These are phyloP conservation scores for Colletotrichum eleusines DNA, from an alignment of 2,329 filamentous ascomycete genomes.

Conservation along the genomic window DNA sequence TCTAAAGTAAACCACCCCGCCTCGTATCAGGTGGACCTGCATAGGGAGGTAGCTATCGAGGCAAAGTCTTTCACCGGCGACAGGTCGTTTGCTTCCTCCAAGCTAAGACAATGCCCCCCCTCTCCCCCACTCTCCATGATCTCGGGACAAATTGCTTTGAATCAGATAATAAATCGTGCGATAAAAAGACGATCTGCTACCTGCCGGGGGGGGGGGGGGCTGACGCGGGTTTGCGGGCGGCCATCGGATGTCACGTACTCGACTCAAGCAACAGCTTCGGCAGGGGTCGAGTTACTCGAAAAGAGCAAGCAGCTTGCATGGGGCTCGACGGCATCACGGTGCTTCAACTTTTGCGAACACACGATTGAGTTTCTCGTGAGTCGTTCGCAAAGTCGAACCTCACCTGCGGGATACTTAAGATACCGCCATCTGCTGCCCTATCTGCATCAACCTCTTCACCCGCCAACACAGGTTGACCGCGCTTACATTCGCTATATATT, in stretches of 20 bases:
- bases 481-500: slow-evolving; percentile 30
- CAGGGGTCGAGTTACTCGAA: neutral
- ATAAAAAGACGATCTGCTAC: slow-evolving; percentile 13
- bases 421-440: slow-evolving; percentile 6
- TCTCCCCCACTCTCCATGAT: no score
- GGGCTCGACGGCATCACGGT: slow-evolving; percentile 5
- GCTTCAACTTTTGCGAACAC: slow-evolving; percentile 7
- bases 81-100: no score
- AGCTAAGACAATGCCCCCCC: no score
- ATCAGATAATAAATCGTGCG: neutral
- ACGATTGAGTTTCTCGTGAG: slow-evolving; percentile 5
- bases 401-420: slow-evolving; percentile 20
- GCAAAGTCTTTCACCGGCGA: no score
- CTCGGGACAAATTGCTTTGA: no score
- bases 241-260: neutral
- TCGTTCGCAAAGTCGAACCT: neutral
- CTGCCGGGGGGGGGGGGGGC: slow-evolving; percentile 24
- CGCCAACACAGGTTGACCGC: slow-evolving; percentile 21
- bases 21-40: slow-evolving; percentile 1
- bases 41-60: neutral
- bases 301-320: neutral
- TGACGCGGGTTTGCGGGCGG: neutral
- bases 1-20: no score
- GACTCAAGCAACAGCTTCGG: neutral
- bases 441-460: slow-evolving; percentile 12